Evolutionary conservation across 1,284 basidiomycete genomes (phyloP).

Genomic region (Cystobasidiaceae sp.): DNA sequence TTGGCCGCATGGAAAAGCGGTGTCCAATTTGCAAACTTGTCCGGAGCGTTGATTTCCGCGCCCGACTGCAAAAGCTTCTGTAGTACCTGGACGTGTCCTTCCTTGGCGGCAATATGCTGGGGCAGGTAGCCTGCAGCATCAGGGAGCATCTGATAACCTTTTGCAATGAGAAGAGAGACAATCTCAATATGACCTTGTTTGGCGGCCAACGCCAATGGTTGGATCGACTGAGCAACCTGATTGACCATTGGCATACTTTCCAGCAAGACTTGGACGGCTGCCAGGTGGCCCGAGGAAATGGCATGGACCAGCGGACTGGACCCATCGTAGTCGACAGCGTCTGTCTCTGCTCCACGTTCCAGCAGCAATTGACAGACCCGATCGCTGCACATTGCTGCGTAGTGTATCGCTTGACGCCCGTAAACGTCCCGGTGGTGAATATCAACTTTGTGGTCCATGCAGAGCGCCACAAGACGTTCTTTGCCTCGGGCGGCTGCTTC

Average conservation of each 20-base stretch:
- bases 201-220: conserved; percentile 70
- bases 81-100: conserved; percentile 82
- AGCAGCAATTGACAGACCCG: conserved; percentile 72
- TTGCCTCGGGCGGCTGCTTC: conserved; percentile 83
- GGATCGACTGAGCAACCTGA: conserved; percentile 66
- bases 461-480: conserved; percentile 72
- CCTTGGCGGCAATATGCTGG: conserved; percentile 94
- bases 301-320: conserved; percentile 91
- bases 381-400: conserved; percentile 87
- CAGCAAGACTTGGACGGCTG: conserved; percentile 72
- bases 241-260: conserved; percentile 46
- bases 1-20: conserved; percentile 93
- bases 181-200: conserved; percentile 84
- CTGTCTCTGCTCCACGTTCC: conserved; percentile 60
- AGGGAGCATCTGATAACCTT: conserved; percentile 70
- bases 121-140: conserved; percentile 95
- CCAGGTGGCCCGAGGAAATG: conserved; percentile 75
- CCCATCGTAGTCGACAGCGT: conserved; percentile 82
- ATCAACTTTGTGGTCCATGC: conserved; percentile 66
- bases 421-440: conserved; percentile 74
- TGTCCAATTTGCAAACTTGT: conserved; percentile 98
- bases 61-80: conserved; percentile 66
- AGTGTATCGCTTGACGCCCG: conserved; percentile 88
- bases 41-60: conserved; percentile 68
- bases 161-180: conserved; percentile 67